Conservation (phyloP, 352 stramenopile species). For the Phytophthora sp. region DNA sequence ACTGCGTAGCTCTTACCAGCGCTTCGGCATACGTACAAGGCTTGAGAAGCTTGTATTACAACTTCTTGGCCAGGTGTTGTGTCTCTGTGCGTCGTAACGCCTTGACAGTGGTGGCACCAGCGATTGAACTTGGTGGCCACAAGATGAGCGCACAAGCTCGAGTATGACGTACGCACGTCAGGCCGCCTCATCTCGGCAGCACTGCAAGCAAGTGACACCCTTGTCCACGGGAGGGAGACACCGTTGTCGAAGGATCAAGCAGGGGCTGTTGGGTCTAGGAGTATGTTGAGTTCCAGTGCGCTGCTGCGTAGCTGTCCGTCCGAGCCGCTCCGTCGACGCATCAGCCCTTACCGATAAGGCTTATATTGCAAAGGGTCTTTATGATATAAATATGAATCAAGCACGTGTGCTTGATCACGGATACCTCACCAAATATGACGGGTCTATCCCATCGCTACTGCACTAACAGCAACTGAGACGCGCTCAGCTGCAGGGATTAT, state of each 20-base stretch:
- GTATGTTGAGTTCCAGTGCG: not conserved
- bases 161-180: constrained; percentile 14
- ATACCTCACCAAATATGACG: constrained; percentile 38
- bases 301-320: constrained; percentile 1
- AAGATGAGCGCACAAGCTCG: constrained; percentile 9
- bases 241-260: constrained; percentile 31
- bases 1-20: not conserved
- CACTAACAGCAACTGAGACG: constrained; percentile 34
- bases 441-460: constrained; percentile 33
- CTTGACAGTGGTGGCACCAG: constrained; percentile 31
- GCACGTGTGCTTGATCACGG: constrained; percentile 27
- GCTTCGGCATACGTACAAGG: too few species aligned
- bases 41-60: too few species aligned
- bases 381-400: constrained; percentile 47
- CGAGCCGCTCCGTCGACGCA: constrained; percentile 14
- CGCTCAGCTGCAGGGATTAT: constrained; percentile 31
- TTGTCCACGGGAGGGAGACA: constrained; percentile 8
- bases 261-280: constrained; percentile 1
- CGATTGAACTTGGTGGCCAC: constrained; percentile 12
- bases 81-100: constrained; percentile 19
- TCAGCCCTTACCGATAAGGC: constrained; percentile 20
- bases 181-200: constrained; percentile 7
- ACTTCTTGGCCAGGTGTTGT: too few species aligned
- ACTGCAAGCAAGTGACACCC: constrained; percentile 31
- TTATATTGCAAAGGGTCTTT: constrained; percentile 38